Percentiles rank a stretch among this genome's conserved stretches.
These are phyloP conservation scores for Schizochytrium sp. DNA, from an alignment of 108 stramenopile species.

Conservation along the genomic window DNA sequence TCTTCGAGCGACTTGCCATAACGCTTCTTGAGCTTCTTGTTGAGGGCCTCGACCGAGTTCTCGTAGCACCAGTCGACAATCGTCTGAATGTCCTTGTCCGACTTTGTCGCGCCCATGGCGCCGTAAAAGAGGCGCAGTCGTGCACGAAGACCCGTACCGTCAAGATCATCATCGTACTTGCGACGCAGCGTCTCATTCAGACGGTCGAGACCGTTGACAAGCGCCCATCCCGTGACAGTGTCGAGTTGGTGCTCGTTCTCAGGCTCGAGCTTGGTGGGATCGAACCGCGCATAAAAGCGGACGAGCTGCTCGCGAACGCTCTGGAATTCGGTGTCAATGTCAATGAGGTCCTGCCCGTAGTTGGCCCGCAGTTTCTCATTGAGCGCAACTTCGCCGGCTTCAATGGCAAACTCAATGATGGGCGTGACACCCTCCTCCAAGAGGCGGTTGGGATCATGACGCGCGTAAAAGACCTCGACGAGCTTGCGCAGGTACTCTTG, in stretches of 20 bases:
- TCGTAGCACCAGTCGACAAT: constrained; percentile 1
- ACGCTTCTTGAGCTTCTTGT: not conserved
- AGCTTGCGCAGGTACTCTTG: constrained; percentile 17
- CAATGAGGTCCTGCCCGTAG: not conserved
- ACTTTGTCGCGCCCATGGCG: not conserved
- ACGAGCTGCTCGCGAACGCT: not conserved
- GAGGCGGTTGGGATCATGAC: constrained; percentile 13
- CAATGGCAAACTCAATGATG: not conserved
- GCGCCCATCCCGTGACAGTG: not conserved
- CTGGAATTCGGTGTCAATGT: not conserved
- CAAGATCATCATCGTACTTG: not conserved
- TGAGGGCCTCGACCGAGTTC: not conserved
- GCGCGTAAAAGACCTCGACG: constrained; percentile 14
- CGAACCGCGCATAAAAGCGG: not conserved
- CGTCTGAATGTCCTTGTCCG: not conserved
- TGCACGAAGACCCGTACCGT: not conserved
- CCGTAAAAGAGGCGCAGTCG: not conserved
- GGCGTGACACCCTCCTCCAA: constrained; percentile 2
- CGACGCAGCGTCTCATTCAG: not conserved
- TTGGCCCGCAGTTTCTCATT: not conserved
- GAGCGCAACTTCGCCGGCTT: not conserved
- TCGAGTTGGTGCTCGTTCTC: constrained; percentile 1
- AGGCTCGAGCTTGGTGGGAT: constrained; percentile 1
- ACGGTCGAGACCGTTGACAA: not conserved
- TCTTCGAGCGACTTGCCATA: not conserved